Conservation (phyloP, 1,139 yeast species). For the Kodamaea ohmeri region DNA sequence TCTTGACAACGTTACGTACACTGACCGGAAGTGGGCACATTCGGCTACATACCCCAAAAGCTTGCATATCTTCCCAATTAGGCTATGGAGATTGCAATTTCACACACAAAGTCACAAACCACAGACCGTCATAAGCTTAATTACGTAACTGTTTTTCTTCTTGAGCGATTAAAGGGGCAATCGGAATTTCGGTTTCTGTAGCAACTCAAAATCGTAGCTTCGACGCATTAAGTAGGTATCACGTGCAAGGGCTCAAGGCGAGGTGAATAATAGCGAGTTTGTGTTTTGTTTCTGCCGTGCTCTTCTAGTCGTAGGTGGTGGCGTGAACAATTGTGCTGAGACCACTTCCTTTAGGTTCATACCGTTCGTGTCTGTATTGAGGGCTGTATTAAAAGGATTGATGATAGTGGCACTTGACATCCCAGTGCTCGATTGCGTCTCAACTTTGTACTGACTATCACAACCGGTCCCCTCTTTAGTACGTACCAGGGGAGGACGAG, state of each 20-base stretch:
- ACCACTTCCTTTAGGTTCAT: no score
- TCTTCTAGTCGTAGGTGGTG: slow-evolving; percentile 1
- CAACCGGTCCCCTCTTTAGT: no score
- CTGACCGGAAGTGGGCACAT: neutral
- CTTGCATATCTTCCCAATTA: slow-evolving; percentile 1
- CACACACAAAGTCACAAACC: neutral
- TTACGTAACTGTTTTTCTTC: slow-evolving; percentile 2
- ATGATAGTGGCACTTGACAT: no score
- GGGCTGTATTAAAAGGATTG: no score
- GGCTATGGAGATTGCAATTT: neutral
- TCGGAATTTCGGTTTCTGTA: neutral
- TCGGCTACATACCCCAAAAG: slow-evolving; percentile 2
- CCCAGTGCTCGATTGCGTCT: no score
- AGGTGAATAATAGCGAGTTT: neutral
- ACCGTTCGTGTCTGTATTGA: no score
- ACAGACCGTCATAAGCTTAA: neutral
- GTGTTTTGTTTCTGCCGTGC: no score
- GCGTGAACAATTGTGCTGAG: slow-evolving; percentile 2
- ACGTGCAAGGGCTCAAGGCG: neutral
- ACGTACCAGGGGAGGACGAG: neutral
- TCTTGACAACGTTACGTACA: neutral
- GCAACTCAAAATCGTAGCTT: neutral
- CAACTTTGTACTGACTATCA: no score
- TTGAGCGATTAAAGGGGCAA: neutral
- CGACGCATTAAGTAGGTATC: neutral